phyloP scores from a whole-genome alignment of 768 basidiomycete genomes.

The Auricularia sp. region DNA sequence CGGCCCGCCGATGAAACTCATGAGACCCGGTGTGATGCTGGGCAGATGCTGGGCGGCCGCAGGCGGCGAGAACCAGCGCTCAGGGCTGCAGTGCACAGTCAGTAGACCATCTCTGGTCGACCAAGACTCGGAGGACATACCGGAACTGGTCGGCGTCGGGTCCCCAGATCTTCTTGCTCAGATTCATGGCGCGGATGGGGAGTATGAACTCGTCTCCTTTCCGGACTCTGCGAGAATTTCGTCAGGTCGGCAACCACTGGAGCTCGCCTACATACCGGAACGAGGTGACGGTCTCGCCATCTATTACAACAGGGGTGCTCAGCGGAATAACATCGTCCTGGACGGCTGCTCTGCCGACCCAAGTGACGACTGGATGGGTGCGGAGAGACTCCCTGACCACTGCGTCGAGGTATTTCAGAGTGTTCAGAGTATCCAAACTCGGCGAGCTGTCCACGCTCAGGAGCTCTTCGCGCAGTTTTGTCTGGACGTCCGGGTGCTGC shows the following conservation, averaged over 20 bases:
- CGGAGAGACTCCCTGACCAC: conserved; percentile 16
- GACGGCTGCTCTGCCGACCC: conserved; percentile 6
- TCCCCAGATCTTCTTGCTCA: conserved; percentile 48
- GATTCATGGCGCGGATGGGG: conserved; percentile 33
- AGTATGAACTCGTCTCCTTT: conserved; percentile 22
- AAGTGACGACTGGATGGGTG: conserved; percentile 9
- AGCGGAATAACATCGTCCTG: conserved; percentile 14
- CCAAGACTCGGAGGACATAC: conserved; percentile 23
- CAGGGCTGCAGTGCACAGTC: background rate
- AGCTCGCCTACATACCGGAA: conserved; percentile 6
- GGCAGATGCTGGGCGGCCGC: background rate
- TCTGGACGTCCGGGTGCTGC: conserved; percentile 28
- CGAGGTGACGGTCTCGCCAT: background rate
- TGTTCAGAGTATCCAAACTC: conserved; percentile 20
- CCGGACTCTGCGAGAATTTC: conserved; percentile 6
- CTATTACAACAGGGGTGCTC: background rate
- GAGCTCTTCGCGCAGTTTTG: conserved; percentile 28
- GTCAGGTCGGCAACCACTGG: too few species aligned
- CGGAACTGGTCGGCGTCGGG: conserved; percentile 51
- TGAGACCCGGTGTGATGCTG: background rate
- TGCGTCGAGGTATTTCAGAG: conserved; percentile 24
- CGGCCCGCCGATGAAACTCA: background rate
- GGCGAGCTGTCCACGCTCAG: conserved; percentile 16
- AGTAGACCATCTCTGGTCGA: background rate
- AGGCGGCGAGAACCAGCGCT: background rate